Evolutionary conservation across 768 basidiomycete species (phyloP), one percentile per base, ranked within the genome.

Genomic region (Infundibulicybe gibba): DNA sequence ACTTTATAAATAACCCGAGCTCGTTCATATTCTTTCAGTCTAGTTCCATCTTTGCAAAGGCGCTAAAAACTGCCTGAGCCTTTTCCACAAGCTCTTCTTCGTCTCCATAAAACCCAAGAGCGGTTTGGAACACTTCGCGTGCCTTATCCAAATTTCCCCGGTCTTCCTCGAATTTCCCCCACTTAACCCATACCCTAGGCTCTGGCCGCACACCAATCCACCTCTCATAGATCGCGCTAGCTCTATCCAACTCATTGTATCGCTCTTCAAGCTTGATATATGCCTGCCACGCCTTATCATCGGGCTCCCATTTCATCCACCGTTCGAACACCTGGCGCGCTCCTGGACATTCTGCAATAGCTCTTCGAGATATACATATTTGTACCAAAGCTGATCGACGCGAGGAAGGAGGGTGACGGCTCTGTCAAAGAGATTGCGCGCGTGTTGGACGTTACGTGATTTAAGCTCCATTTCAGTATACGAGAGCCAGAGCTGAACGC

Each of bases 251-350:
- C 65, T 99, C 97, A 47, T 83, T 74, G 62, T 98, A 99, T 43
- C 97, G 80, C 60, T 87, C 84, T 70, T 99, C 97, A 63, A 98
- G 75, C 71, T 99, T 98, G 76, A 98, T 90, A 67, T 95, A 98
- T n/a, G 93, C 92, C 61, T 94, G 90, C 95, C 95, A 99, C 3
- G 95, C 94, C 72, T 97, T 97, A 79, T 98, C 97, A 58, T 98
- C 94, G 1, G 97, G 97, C 62, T 98, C 97, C 97, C 97, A 98
- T 54, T 91, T 81, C 93, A 98, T 95, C 97, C 97, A 99, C 40
- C 97, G 81, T 65, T 99, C 97, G 52, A 98, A 99, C 46, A 98
- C 92, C 62, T 98, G 95, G 8, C 97, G 84, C 1, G 94, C 94
- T 33, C 97, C 97, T 1, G 94, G 30, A 99, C 86, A 60, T 99